Evolutionary conservation across 441 rosid genomes (phyloP).

Genomic region (Raphanus hybrid): DNA sequence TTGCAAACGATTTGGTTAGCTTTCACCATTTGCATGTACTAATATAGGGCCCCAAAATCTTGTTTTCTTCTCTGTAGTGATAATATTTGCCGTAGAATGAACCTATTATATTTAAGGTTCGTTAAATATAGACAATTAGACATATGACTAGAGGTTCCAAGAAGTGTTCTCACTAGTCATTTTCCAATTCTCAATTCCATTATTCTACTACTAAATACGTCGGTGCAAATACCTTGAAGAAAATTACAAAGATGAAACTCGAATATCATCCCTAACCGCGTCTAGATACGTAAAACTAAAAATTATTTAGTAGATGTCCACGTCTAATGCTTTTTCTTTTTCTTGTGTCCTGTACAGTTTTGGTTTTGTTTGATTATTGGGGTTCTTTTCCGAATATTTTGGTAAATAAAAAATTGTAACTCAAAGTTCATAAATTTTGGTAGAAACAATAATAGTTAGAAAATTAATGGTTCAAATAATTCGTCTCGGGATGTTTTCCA

Average conservation of each 20-base stretch:
- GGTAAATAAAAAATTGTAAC: not conserved
- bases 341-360: not conserved
- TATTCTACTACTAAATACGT: not conserved
- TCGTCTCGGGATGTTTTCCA: not conserved
- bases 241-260: constrained; percentile 1
- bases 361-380: not conserved
- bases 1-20: constrained; percentile 14
- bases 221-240: not conserved
- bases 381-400: not conserved
- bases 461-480: not conserved
- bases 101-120: not conserved
- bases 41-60: not conserved
- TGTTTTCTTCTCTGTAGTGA: not conserved
- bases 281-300: not conserved
- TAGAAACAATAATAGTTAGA: not conserved
- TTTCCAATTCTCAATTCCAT: not conserved
- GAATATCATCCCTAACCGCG: constrained; percentile 2
- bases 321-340: not conserved
- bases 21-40: not conserved
- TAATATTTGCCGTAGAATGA: not conserved
- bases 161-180: constrained; percentile 15
- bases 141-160: constrained; percentile 19
- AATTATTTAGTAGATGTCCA: not conserved
- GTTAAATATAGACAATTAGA: not conserved
- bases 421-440: not conserved